phyloP scores from a whole-genome alignment of 2,329 filamentous ascomycete species.

The Lasiodiplodia citricola region DNA sequence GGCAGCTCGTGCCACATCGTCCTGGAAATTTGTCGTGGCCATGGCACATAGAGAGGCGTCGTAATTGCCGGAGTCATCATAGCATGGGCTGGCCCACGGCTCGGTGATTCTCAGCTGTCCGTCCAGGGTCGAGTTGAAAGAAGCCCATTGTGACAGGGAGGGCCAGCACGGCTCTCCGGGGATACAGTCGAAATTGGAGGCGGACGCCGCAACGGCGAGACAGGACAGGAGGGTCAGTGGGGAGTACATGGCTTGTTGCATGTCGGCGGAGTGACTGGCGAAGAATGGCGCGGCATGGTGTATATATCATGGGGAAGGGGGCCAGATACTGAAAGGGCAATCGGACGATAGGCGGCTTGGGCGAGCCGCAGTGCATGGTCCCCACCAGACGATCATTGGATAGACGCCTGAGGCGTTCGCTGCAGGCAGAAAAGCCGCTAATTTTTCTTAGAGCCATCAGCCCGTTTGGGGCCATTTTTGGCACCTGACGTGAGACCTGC shows the following conservation, averaged over 20 bases:
- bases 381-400: not conserved
- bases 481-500: constrained; percentile 14
- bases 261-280: not conserved
- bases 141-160: constrained; percentile 9
- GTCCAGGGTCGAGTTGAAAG: constrained; percentile 20
- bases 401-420: constrained; percentile 5
- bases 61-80: constrained; percentile 10
- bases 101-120: constrained; percentile 11
- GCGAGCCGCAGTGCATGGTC: not conserved
- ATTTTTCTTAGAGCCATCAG: not conserved
- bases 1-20: constrained; percentile 16
- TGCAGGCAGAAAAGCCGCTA: constrained; percentile 1
- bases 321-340: not conserved
- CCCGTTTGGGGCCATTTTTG: constrained; percentile 7
- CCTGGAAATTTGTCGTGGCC: not conserved
- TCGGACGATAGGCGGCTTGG: not conserved
- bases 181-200: constrained; percentile 19
- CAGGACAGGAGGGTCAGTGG: constrained; percentile 1
- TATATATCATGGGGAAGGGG: not conserved
- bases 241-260: constrained; percentile 9
- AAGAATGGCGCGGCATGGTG: too few relatives aligned
- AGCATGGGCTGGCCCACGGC: constrained; percentile 24
- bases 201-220: not conserved
- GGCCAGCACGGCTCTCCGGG: constrained; percentile 23
- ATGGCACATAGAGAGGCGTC: constrained; percentile 1